phyloP scores from a whole-genome alignment of 1,284 basidiomycete genomes.

The Agroathelia rolfsii region DNA sequence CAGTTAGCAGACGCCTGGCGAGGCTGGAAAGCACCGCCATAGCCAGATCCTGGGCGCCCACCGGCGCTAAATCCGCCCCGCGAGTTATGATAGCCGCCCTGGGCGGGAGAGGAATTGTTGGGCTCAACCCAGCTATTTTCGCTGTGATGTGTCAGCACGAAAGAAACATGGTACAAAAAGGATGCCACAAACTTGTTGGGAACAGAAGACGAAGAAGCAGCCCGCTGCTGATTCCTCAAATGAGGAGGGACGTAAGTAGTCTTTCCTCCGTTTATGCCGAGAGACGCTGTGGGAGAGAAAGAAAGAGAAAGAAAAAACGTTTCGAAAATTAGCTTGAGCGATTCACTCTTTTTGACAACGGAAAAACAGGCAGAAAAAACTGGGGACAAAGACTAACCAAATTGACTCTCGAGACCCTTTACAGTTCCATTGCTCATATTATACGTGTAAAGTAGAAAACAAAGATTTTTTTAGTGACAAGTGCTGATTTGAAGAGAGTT shows the following conservation, averaged over 20 bases:
- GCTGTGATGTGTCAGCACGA: conserved; percentile 9
- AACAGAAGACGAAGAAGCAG: conserved; percentile 48
- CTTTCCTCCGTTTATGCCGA: conserved; percentile 62
- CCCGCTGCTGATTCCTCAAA: conserved; percentile 73
- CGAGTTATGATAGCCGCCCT: conserved; percentile 39
- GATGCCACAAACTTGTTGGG: conserved; percentile 38
- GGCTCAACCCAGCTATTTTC: conserved; percentile 70
- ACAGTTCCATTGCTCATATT: conserved; percentile 85
- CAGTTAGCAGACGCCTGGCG: no score
- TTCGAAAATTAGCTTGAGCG: conserved; percentile 11
- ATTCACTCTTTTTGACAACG: conserved; percentile 5
- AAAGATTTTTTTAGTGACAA: conserved; percentile 15
- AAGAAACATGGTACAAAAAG: conserved; percentile 8
- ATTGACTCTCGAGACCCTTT: conserved; percentile 80
- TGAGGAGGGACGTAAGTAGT: conserved; percentile 92
- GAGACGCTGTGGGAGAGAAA: conserved; percentile 34
- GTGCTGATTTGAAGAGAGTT: no score
- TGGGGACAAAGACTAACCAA: conserved; percentile 45
- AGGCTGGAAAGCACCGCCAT: conserved; percentile 25
- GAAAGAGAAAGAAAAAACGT: no score
- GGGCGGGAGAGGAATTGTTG: conserved; percentile 46
- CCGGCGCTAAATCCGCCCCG: conserved; percentile 37
- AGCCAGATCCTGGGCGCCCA: conserved; percentile 31
- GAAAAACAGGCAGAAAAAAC: conserved; percentile 5
- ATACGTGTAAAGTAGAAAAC: conserved; percentile 29